These are phyloP conservation scores for Lizonia empirigonia DNA, from an alignment of 2,329 filamentous ascomycete species.

Conservation along the genomic window DNA sequence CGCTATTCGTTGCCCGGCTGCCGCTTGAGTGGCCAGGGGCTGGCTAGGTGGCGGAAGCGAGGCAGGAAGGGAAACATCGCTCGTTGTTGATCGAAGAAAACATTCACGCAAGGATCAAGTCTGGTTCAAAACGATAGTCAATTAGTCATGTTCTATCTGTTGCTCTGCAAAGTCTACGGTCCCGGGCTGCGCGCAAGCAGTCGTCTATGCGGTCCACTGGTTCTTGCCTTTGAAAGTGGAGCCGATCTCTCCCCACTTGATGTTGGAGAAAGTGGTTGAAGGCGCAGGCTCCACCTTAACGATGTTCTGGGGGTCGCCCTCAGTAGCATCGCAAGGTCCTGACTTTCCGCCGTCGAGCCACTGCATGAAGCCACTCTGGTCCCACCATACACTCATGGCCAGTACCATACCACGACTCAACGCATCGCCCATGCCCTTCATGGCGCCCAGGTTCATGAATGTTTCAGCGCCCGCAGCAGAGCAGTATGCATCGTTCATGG, in stretches of 20 bases:
- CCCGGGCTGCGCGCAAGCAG: not conserved
- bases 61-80: too few species aligned
- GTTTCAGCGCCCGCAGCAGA: constrained; percentile 30
- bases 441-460: constrained; percentile 49
- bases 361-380: constrained; percentile 59
- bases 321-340: constrained; percentile 61
- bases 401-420: constrained; percentile 60
- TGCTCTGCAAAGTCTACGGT: too few species aligned
- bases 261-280: constrained; percentile 61
- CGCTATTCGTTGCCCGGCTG: too few species aligned
- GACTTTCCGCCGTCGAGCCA: constrained; percentile 61
- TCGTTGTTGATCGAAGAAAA: too few species aligned
- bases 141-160: too few species aligned
- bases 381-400: constrained; percentile 63
- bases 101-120: too few species aligned
- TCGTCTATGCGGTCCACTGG: constrained; percentile 25
- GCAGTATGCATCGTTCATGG: constrained; percentile 43
- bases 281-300: constrained; percentile 55
- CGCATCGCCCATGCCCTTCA: constrained; percentile 54
- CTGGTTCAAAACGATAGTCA: too few species aligned
- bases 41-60: too few species aligned
- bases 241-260: constrained; percentile 66
- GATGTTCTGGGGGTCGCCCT: constrained; percentile 60
- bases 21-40: too few species aligned
- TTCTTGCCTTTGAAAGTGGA: constrained; percentile 53